phyloP scores from a whole-genome alignment of 2,329 filamentous ascomycete species.

The Fusarium virguliforme region DNA sequence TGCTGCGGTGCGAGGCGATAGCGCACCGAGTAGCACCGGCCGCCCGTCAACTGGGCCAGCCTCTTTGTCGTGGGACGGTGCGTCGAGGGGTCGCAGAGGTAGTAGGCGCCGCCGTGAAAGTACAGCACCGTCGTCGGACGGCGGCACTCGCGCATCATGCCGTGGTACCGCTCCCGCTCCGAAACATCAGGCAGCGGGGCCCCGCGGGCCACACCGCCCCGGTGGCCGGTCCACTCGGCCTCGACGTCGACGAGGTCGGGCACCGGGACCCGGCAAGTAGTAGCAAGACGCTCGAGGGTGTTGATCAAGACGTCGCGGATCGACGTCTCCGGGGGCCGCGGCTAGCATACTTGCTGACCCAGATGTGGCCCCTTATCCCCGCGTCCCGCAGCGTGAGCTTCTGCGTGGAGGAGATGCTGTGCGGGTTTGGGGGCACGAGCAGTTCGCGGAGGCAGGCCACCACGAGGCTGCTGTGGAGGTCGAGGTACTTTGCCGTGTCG shows the following conservation, averaged over 20 bases:
- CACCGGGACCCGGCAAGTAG: conserved; percentile 49
- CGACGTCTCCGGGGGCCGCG: conserved; percentile 70
- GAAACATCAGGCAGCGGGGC: conserved; percentile 69
- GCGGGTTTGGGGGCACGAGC: conserved; percentile 63
- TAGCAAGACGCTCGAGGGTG: conserved; percentile 62
- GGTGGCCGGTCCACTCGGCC: conserved; percentile 84
- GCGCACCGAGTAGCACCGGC: conserved; percentile 79
- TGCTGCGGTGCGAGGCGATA: conserved; percentile 83
- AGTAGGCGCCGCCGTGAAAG: conserved; percentile 84
- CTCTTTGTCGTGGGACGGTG: conserved; percentile 73
- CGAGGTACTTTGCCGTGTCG: conserved; percentile 81
- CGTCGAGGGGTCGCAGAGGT: conserved; percentile 78
- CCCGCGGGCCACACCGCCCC: conserved; percentile 67
- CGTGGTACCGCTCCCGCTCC: conserved; percentile 76
- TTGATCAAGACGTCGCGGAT: conserved; percentile 71
- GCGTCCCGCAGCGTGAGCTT: conserved; percentile 73
- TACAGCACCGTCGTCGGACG: conserved; percentile 78
- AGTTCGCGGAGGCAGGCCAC: conserved; percentile 81
- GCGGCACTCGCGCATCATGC: conserved; percentile 78
- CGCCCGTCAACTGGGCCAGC: conserved; percentile 77
- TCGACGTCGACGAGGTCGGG: conserved; percentile 73
- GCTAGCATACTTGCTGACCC: conserved; percentile 81
- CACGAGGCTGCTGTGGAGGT: conserved; percentile 81
- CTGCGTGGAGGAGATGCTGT: conserved; percentile 75
- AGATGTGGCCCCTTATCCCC: conserved; percentile 83